Evolutionary conservation across 2,329 filamentous ascomycete genomes (phyloP), one percentile per base, ranked within the genome.

Genomic region (Neofusicoccum ribis): DNA sequence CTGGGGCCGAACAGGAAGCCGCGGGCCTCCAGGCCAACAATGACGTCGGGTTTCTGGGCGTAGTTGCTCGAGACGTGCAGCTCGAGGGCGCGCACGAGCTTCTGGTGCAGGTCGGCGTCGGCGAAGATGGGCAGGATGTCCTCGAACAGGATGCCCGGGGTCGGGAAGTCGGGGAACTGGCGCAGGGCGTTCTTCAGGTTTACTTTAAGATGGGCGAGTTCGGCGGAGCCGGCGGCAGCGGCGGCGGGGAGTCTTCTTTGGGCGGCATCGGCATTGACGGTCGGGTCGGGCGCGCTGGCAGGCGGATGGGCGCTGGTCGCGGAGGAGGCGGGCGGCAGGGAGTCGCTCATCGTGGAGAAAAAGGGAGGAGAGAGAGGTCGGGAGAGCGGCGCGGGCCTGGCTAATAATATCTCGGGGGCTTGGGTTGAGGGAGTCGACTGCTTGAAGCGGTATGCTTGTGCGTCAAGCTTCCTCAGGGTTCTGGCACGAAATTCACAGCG

Each of bases 41-140:
- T 87, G 67, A 98, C 89, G 82, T 99, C 95, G 59, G 92, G 92
- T 76, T 88, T 88, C 72, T 83, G 78, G 67, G 79, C 78, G 72
- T 89, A 89, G 68, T 84, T 84, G 72, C 89, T 82, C 65, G 85
- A 81, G 69, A 96, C 85, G 78, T 96, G 90, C 68, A 97, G 84
- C 80, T 96, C 91, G 71, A 98, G 90, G 56, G 92, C 92, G 73
- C 89, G 87, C 77, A 97, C 84, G 66, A 99, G 89, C 64, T 88
- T 85, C 71, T 86, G 84, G 81, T 97, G 94, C 67, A 91, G 84
- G 60, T 78, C 76, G 64, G 89, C 88, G 75, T 92, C 86, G 77
- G 91, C 88, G 84, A 99, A 98, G 76, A 98, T 89, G 67, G 95
- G 95, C 79, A 99, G 89, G 81, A 99, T 98, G 78, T 99, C 95